phyloP scores from a whole-genome alignment of 2,329 filamentous ascomycete genomes.

The Ceratocystiopsis brevicomis region DNA sequence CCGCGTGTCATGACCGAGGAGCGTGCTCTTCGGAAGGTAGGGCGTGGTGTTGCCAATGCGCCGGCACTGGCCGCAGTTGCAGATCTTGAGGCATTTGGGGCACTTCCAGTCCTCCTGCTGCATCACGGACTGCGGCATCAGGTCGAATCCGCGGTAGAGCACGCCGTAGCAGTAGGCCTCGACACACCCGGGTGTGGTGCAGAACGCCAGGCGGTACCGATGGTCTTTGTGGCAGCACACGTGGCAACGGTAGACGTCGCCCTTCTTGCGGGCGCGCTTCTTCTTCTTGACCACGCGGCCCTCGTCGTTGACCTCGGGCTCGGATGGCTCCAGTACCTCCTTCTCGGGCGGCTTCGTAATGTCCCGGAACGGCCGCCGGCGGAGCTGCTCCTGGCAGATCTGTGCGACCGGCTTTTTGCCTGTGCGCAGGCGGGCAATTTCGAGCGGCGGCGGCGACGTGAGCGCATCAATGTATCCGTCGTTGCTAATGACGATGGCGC shows the following conservation, averaged over 20 bases:
- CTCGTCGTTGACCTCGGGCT: constrained; percentile 44
- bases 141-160: constrained; percentile 77
- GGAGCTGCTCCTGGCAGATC: constrained; percentile 82
- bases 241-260: constrained; percentile 49
- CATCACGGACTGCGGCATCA: constrained; percentile 68
- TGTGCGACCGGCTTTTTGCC: constrained; percentile 70
- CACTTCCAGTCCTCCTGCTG: constrained; percentile 72
- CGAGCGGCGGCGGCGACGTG: constrained; percentile 49
- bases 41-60: constrained; percentile 46
- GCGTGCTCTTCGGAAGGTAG: constrained; percentile 71
- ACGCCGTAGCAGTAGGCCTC: constrained; percentile 84
- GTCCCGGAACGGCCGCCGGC: constrained; percentile 63
- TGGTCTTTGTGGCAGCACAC: constrained; percentile 67
- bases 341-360: constrained; percentile 44
- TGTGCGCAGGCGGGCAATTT: constrained; percentile 45
- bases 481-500: constrained; percentile 55
- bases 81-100: constrained; percentile 68
- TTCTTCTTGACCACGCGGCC: constrained; percentile 44
- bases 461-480: constrained; percentile 47
- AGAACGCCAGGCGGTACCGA: constrained; percentile 69
- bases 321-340: constrained; percentile 25
- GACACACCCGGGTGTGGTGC: constrained; percentile 48
- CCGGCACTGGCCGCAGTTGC: constrained; percentile 69
- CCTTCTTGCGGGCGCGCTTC: constrained; percentile 29
- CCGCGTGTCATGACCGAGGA: constrained; percentile 79